phyloP scores from a whole-genome alignment of 208 protist genomes.

The Trypanosoma mega region DNA sequence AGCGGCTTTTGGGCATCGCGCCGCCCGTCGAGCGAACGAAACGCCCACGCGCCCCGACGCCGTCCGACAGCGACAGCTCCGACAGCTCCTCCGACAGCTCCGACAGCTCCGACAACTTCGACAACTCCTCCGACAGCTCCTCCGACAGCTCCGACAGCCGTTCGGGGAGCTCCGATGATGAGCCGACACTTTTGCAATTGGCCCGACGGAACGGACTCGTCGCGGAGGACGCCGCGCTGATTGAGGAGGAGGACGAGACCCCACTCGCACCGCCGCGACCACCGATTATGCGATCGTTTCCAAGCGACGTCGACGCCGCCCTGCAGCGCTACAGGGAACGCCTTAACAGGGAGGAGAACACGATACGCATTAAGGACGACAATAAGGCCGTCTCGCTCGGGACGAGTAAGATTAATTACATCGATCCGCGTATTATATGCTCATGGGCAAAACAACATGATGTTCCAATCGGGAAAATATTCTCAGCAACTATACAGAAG shows the following conservation, averaged over 20 bases:
- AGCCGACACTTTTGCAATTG: conserved; percentile 66
- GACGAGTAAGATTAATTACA: conserved; percentile 99
- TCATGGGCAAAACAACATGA: conserved; percentile 94
- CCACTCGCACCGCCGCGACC: conserved; percentile 64
- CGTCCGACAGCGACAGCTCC: conserved; percentile 15
- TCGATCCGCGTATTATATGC: conserved; percentile 98
- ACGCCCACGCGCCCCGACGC: not conserved
- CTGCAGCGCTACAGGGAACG: conserved; percentile 67
- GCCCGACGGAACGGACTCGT: conserved; percentile 52
- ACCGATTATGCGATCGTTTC: conserved; percentile 65
- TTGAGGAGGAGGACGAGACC: conserved; percentile 44
- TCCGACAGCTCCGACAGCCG: conserved; percentile 16
- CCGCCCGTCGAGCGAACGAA: conserved; percentile 5
- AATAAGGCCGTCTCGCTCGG: conserved; percentile 93
- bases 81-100: conserved; percentile 9
- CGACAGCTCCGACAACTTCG: conserved; percentile 17
- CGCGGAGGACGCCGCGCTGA: conserved; percentile 24
- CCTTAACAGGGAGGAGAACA: conserved; percentile 80
- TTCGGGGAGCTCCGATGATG: conserved; percentile 22
- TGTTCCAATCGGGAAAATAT: conserved; percentile 97
- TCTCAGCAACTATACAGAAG: conserved; percentile 94
- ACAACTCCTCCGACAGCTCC: conserved; percentile 19
- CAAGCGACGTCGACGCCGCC: conserved; percentile 63
- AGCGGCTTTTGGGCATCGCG: conserved; percentile 28
- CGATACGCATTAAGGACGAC: conserved; percentile 88